Conservation (phyloP, 2,329 filamentous ascomycete species). For the Corynespora cassiicola region DNA sequence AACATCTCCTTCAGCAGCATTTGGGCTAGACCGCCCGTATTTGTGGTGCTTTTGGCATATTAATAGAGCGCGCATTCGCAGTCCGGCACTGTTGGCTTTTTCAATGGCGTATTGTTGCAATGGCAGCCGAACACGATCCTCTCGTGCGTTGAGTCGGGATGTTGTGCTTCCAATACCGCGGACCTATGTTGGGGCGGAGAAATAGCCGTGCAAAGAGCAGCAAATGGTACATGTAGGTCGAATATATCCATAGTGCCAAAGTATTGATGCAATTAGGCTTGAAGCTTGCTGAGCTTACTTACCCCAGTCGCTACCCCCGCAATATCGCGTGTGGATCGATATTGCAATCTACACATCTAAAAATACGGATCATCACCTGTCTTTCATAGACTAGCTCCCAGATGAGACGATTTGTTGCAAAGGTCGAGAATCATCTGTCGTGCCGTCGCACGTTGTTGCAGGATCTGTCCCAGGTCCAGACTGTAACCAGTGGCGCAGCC, state of each 20-base stretch:
- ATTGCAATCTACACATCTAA: constrained; percentile 27
- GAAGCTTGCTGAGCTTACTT: constrained; percentile 18
- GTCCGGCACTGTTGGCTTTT: constrained; percentile 8
- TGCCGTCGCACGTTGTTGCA: no score
- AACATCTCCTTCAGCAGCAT: no score
- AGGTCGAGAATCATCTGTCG: no score
- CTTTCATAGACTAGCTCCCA: no score
- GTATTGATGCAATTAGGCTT: constrained; percentile 27
- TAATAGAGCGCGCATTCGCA: constrained; percentile 8
- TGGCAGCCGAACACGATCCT: constrained; percentile 22
- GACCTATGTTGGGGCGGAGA: constrained; percentile 14
- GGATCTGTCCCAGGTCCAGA: constrained; percentile 3
- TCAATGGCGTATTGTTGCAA: constrained; percentile 13
- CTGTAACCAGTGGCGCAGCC: constrained; percentile 3
- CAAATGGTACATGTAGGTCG: constrained; percentile 25
- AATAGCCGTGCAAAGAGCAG: constrained; percentile 25
- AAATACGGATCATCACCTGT: constrained; percentile 31
- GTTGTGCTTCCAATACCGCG: constrained; percentile 24
- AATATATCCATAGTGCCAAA: constrained; percentile 35
- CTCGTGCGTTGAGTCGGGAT: constrained; percentile 17
- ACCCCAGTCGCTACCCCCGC: constrained; percentile 29
- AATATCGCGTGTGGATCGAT: constrained; percentile 32
- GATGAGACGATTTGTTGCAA: no score
- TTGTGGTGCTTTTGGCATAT: constrained; percentile 11
- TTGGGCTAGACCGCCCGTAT: constrained; percentile 23